Evolutionary conservation across 352 stramenopile genomes (phyloP).

Genomic region (Globisporangium paroecandrum): DNA sequence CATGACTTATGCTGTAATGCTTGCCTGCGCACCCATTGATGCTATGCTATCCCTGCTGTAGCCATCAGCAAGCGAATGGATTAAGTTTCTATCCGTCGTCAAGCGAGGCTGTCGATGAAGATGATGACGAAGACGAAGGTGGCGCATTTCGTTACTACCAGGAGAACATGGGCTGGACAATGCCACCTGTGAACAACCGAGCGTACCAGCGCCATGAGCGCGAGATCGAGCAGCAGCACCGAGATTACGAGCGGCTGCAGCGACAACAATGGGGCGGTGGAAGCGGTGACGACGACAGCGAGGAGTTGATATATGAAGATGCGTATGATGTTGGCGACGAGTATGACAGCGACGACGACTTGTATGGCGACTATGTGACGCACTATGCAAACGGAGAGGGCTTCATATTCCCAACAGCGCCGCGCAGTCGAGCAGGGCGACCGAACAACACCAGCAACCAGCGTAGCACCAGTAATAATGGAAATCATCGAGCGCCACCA

Average conservation of each 20-base stretch:
- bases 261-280: neutral
- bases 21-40: neutral
- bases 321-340: slow-evolving; percentile 13
- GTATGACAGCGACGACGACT: slow-evolving; percentile 10
- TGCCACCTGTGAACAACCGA: neutral
- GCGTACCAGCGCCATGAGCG: neutral
- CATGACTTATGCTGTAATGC: neutral
- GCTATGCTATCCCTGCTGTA: neutral
- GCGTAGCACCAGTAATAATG: neutral
- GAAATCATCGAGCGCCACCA: neutral
- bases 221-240: neutral
- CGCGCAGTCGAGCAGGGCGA: neutral
- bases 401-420: neutral
- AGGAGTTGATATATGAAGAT: slow-evolving; percentile 3
- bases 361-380: slow-evolving; percentile 11
- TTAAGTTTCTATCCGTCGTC: neutral
- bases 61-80: neutral
- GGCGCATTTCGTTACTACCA: slow-evolving; percentile 1
- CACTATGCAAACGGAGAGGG: neutral
- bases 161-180: neutral
- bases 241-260: neutral
- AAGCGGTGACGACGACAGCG: neutral
- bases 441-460: neutral
- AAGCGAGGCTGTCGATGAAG: slow-evolving; percentile 1
- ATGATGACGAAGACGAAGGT: neutral